phyloP scores from a whole-genome alignment of 2,329 filamentous ascomycete species.

The Ceratocystis cubensis region DNA sequence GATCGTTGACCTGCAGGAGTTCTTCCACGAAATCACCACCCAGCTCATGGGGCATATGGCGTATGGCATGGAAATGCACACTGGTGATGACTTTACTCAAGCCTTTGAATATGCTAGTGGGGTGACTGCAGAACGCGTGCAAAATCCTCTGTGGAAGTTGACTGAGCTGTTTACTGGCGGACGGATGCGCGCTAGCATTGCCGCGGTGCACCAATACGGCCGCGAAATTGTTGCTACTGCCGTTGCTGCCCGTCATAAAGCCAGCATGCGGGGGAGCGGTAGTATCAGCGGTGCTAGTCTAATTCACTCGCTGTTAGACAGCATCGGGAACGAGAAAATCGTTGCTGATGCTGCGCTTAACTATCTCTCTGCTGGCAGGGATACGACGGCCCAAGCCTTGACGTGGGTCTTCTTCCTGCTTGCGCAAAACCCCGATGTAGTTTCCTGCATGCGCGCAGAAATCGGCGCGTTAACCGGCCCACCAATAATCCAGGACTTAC shows the following conservation, averaged over 20 bases:
- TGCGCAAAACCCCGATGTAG: conserved; percentile 36
- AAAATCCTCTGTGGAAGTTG: conserved; percentile 51
- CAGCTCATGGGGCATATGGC: conserved; percentile 56
- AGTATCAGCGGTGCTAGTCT: conserved; percentile 35
- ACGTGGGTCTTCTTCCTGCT: conserved; percentile 53
- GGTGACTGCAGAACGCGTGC: conserved; percentile 47
- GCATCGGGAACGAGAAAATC: conserved; percentile 41
- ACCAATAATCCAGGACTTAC: conserved; percentile 33
- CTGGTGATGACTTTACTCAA: conserved; percentile 45
- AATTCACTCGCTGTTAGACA: conserved; percentile 47
- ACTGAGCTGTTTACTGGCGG: conserved; percentile 43
- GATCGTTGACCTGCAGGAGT: conserved; percentile 43
- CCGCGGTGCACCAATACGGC: conserved; percentile 43
- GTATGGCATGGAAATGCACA: conserved; percentile 56
- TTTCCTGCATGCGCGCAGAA: conserved; percentile 34
- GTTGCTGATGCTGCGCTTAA: conserved; percentile 54
- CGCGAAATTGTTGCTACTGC: conserved; percentile 44
- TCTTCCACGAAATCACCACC: conserved; percentile 52
- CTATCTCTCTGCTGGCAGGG: conserved; percentile 51
- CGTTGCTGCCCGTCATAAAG: conserved; percentile 29
- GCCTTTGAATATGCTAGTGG: conserved; percentile 53
- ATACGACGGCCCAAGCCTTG: conserved; percentile 52
- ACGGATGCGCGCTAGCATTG: conserved; percentile 38
- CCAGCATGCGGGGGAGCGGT: conserved; percentile 11
- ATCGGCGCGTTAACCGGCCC: conserved; percentile 25